These are phyloP conservation scores for Cymbidium sinense DNA, from an alignment of 106 monocot species.

Conservation along the genomic window DNA sequence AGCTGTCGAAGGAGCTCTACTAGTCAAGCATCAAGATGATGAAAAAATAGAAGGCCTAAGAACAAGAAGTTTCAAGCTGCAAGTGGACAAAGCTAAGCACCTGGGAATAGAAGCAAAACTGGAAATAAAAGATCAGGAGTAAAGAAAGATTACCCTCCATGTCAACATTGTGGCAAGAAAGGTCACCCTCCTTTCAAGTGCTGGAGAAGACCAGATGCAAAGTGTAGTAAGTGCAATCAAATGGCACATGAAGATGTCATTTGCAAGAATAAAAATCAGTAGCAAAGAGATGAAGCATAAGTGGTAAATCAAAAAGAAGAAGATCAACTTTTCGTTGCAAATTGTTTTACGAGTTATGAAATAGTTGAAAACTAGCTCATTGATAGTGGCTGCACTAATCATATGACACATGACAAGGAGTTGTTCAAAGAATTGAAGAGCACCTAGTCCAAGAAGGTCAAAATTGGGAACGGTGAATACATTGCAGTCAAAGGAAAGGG, in stretches of 20 bases:
- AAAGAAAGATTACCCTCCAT: not conserved
- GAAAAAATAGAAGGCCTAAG: no score
- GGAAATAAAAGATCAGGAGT: not conserved
- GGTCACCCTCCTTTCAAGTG: not conserved
- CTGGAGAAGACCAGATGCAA: not conserved
- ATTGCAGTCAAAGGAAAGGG: constrained; percentile 5
- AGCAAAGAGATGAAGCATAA: not conserved
- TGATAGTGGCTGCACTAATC: constrained; percentile 1
- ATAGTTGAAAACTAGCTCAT: constrained; percentile 3
- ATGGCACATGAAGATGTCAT: not conserved
- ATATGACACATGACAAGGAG: not conserved
- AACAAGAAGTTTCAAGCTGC: no score
- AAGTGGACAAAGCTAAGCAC: no score
- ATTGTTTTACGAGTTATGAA: not conserved
- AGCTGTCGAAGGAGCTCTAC: no score
- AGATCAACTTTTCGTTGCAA: no score
- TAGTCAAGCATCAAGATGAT: no score
- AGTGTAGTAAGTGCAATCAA: not conserved
- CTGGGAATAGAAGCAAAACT: no score
- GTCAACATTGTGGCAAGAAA: constrained; percentile 1
- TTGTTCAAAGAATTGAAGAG: not conserved
- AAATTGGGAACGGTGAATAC: not conserved
- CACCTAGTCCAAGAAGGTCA: not conserved
- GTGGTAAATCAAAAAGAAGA: not conserved
- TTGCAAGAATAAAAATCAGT: not conserved